These are phyloP conservation scores for Alternaria atra DNA, from an alignment of 2,329 filamentous ascomycete genomes.

Conservation along the genomic window DNA sequence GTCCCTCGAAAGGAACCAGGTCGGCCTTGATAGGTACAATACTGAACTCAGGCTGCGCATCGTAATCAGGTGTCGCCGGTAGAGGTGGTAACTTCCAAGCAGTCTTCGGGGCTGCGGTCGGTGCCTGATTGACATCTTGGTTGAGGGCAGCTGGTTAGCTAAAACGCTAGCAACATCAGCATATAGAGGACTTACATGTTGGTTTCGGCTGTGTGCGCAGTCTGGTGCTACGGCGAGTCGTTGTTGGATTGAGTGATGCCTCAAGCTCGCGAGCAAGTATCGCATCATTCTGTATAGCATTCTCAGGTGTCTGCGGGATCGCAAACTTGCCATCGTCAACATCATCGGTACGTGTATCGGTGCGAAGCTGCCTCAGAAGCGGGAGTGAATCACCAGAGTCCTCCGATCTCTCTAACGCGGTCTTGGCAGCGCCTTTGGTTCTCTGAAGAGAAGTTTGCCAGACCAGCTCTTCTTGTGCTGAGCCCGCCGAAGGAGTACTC, in stretches of 20 bases:
- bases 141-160: not conserved
- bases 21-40: conserved; percentile 9
- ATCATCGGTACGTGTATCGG: not conserved
- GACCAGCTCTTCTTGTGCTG: not conserved
- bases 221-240: conserved; percentile 12
- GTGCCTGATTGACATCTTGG: not conserved
- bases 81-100: not conserved
- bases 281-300: not conserved
- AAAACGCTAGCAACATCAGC: accelerated
- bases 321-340: not conserved
- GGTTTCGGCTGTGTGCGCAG: not conserved
- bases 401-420: not conserved
- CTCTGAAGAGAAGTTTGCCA: not conserved
- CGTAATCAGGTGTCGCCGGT: not conserved
- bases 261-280: conserved; percentile 8
- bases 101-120: not conserved
- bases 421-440: not conserved
- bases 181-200: not conserved
- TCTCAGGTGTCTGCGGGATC: not conserved
- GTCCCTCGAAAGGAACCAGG: not conserved
- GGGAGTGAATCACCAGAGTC: not conserved
- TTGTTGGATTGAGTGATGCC: not conserved
- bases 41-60: not conserved
- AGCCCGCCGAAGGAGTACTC: not conserved
- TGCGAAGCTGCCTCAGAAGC: not conserved